Base-by-base conservation (phyloP, 202 grass and related monocot genomes). In the Zoysia matrella region DNA sequence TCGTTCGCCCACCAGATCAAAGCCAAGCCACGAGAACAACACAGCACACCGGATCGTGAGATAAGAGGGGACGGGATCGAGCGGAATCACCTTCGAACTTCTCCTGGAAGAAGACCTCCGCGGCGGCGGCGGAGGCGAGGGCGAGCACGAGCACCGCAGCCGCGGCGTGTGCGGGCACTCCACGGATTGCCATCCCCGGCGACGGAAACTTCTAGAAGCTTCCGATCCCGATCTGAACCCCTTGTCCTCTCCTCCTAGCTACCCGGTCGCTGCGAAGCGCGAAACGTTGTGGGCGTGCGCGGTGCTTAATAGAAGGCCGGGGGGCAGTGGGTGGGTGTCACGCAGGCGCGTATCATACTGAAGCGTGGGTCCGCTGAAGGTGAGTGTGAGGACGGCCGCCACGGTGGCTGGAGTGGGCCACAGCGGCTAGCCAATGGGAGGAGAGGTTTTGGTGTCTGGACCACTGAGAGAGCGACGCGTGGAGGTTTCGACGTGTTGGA, bases 91-190 rank as follows among this genome's bases (percentile, higher is more conserved):
- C 92, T 79, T 81, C 88, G 81, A 97, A 97, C 73, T 83, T 89
- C 88, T 94, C 94, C 84, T 94, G 86, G 70, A 94, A 92, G 86
- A 83, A 97, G 86, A 97, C 88, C 44, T 97, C 88, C 16, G 57
- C 89, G 9, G 82, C 40, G 64, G 56, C 88, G 1, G 80, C 84
- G 22, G 87, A 58, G 58, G 79, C 72, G 14, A 89, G 86, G 30
- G 83, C 88, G 67, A 92, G 88, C 41, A 84, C 86, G 57, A 90
- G 65, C 47, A 87, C 30, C 36, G 67, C 89, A n/a, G 52, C 91
- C 4, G 78, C 18, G 75, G 79, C 85, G 49, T n/a, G 85, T 11
- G 67, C 76, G 1, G 82, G 40, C 0, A 80, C 81, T 54, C 60
- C 67, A 15, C 72, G 56, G 52, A 91, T 89, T 84, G 90, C 90